Percentiles rank a stretch among this genome's conserved stretches.
phyloP scores from a whole-genome alignment of 129 eudicot genomes.

The Dittrichia graveolens region DNA sequence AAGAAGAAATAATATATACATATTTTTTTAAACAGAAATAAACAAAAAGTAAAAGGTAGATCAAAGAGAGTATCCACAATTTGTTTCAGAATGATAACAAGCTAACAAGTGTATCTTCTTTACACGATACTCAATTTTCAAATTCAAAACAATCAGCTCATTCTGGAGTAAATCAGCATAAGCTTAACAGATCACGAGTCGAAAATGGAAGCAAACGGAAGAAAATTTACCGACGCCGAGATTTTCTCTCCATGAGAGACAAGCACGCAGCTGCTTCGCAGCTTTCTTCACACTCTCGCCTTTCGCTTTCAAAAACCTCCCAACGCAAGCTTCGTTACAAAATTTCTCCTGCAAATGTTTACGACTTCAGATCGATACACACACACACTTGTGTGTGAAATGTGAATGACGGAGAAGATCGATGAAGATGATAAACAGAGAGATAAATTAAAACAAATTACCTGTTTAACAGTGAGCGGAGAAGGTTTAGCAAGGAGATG shows the following conservation, averaged over 20 bases:
- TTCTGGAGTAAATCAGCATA: background rate
- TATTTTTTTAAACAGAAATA: no score
- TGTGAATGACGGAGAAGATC: background rate
- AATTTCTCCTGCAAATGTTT: conserved; percentile 72
- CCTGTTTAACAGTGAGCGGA: conserved; percentile 91
- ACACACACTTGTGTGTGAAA: background rate
- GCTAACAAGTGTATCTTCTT: no score
- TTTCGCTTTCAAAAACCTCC: conserved; percentile 75
- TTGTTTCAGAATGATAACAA: no score
- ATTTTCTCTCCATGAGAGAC: conserved; percentile 87
- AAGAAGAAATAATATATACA: no score
- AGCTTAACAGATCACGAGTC: no score
- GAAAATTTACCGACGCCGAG: conserved; percentile 63
- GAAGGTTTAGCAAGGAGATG: conserved; percentile 64
- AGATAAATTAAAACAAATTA: background rate
- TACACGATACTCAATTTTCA: background rate
- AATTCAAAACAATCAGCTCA: background rate
- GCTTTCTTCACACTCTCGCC: conserved; percentile 93
- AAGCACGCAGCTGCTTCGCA: conserved; percentile 76
- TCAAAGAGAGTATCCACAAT: no score
- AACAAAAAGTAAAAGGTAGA: no score
- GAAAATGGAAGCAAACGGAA: background rate
- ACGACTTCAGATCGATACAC: background rate
- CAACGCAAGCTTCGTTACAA: conserved; percentile 80
- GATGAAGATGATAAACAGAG: background rate